Percentiles rank a stretch among this genome's conserved stretches.
Conservation (phyloP, 148 eudicot genomes). For the Bassia scoparia region DNA sequence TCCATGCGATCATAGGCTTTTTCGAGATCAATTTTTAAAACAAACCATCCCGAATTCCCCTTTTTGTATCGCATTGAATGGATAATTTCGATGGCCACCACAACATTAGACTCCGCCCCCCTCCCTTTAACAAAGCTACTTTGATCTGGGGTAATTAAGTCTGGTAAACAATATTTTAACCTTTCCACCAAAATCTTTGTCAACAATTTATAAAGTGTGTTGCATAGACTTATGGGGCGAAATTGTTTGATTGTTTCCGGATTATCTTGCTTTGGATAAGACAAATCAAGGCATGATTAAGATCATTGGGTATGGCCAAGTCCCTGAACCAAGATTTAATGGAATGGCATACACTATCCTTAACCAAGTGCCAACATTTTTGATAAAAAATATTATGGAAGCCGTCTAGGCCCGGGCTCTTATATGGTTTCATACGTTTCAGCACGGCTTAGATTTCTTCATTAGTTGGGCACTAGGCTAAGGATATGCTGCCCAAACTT, state of each 20-base stretch:
- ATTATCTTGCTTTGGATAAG: background rate
- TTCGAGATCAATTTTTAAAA: background rate
- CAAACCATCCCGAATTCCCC: background rate
- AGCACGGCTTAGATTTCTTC: no score
- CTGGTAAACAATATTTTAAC: no score
- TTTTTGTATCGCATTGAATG: background rate
- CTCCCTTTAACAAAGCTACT: background rate
- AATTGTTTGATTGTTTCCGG: background rate
- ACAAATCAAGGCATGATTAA: background rate
- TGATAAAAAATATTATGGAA: background rate
- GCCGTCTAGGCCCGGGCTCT: background rate
- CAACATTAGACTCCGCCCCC: background rate
- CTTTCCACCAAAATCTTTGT: background rate
- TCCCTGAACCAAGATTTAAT: background rate
- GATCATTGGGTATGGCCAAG: background rate
- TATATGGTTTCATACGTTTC: background rate
- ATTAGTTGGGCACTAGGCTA: background rate
- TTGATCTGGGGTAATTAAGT: no score
- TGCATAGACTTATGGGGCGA: background rate
- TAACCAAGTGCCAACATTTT: background rate
- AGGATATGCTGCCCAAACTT: no score
- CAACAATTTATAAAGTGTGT: background rate
- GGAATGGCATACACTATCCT: background rate
- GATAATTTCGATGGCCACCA: background rate
- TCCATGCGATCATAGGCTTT: constrained; percentile 6